A percentile compares a stretch with the other conserved stretches of the same genome.
phyloP scores from a whole-genome alignment of 225 moss, liverwort and hornwort genomes.

The Climacium dendroides region DNA sequence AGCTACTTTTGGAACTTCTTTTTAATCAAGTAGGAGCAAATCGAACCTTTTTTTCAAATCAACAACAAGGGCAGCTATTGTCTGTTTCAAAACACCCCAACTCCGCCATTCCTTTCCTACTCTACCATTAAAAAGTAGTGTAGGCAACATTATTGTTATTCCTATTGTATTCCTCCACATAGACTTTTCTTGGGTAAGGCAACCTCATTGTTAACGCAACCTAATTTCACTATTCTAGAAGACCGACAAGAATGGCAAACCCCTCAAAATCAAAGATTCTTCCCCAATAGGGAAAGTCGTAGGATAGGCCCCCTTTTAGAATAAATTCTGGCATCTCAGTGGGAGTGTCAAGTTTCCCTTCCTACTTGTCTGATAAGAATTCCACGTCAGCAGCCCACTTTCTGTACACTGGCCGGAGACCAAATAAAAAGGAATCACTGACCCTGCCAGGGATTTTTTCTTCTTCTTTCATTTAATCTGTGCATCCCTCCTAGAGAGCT shows the following conservation, averaged over 20 bases:
- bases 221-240: not conserved
- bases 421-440: not conserved
- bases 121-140: too few species aligned
- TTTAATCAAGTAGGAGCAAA: too few species aligned
- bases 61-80: too few species aligned
- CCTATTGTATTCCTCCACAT: rapidly evolving
- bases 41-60: too few species aligned
- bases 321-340: not conserved
- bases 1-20: too few species aligned
- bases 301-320: too few species aligned
- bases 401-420: not conserved
- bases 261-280: not conserved
- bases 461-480: too few species aligned
- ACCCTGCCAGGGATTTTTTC: too few species aligned
- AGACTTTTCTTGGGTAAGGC: not conserved
- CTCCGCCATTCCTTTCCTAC: too few species aligned
- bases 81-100: too few species aligned
- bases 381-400: not conserved
- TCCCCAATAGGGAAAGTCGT: not conserved
- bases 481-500: too few species aligned
- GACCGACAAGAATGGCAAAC: not conserved
- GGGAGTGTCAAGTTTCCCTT: not conserved
- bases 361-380: not conserved
- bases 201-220: not conserved
- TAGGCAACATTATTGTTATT: too few species aligned